Evolutionary conservation across 2,329 filamentous ascomycete genomes (phyloP).

Genomic region (Fusarium verticillioides): DNA sequence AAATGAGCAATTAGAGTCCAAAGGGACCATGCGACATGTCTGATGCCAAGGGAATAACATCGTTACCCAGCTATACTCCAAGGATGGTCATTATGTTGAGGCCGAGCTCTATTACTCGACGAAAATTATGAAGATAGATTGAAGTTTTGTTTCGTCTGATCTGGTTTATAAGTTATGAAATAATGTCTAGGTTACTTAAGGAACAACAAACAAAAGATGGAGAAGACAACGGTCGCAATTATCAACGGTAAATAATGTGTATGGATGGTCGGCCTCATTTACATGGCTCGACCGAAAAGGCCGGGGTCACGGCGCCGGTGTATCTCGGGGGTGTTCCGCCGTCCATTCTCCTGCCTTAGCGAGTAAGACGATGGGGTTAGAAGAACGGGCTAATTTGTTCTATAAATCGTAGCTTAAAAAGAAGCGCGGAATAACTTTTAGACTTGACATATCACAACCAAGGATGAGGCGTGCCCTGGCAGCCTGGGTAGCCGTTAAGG

Average conservation of each 20-base stretch:
- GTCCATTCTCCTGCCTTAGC: conserved; percentile 17
- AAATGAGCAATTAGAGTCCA: neutral
- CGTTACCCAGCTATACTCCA: neutral
- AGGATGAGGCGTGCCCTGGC: conserved; percentile 1
- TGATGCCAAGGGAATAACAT: neutral
- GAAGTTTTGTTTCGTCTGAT: neutral
- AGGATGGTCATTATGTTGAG: neutral
- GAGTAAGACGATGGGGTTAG: conserved; percentile 15
- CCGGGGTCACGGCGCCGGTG: conserved; percentile 23
- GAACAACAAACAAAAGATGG: conserved; percentile 34
- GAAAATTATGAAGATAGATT: neutral
- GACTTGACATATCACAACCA: conserved; percentile 10
- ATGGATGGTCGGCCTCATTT: conserved; percentile 34
- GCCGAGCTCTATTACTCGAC: neutral
- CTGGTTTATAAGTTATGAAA: conserved; percentile 25
- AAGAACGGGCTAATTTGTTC: conserved; percentile 29
- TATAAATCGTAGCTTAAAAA: conserved; percentile 21
- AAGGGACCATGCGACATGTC: neutral
- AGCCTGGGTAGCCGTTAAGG: conserved; percentile 19
- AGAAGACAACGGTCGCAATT: neutral
- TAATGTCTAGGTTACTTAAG: conserved; percentile 21
- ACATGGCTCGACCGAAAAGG: conserved; percentile 21
- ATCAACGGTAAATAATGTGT: neutral
- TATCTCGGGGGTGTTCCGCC: conserved; percentile 28
- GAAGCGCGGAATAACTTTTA: conserved; percentile 17